A percentile compares a stretch with the other conserved stretches of the same genome.
These are phyloP conservation scores for Phaffia rhodozyma DNA, from an alignment of 1,284 basidiomycete species.

Conservation along the genomic window DNA sequence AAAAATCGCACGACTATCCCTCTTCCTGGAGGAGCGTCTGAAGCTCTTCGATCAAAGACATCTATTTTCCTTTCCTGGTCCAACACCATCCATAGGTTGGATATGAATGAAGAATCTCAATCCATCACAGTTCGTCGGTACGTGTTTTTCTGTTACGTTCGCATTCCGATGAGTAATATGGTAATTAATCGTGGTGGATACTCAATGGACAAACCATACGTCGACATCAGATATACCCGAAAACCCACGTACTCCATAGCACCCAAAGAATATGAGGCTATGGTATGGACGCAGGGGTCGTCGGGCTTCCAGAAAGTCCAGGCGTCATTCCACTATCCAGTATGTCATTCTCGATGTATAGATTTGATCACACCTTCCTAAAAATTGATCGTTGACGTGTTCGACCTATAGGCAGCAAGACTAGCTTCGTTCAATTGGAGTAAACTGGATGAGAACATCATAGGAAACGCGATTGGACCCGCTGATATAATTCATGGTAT, in stretches of 20 bases:
- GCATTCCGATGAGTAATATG: no score
- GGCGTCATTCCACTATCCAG: slow-evolving; percentile 7
- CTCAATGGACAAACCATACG: no score
- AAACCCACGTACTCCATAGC: slow-evolving; percentile 3
- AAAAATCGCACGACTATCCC: neutral
- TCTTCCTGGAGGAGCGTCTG: slow-evolving; percentile 16
- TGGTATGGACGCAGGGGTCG: slow-evolving; percentile 11
- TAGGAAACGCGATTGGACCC: slow-evolving; percentile 1
- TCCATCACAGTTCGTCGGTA: slow-evolving; percentile 7
- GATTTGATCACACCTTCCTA: neutral
- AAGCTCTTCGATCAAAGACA: slow-evolving; percentile 7
- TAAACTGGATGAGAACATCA: slow-evolving; percentile 15
- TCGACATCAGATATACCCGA: neutral
- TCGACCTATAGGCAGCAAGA: neutral
- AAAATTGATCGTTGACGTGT: neutral
- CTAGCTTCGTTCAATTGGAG: slow-evolving; percentile 11
- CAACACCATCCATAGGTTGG: slow-evolving; percentile 14
- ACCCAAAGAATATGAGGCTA: slow-evolving; percentile 11
- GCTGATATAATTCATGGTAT: neutral
- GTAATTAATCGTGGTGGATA: no score
- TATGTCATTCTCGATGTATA: neutral
- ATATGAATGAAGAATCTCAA: slow-evolving; percentile 6
- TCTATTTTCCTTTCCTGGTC: slow-evolving; percentile 11
- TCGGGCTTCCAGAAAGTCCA: slow-evolving; percentile 1
- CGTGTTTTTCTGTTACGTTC: no score